phyloP scores from a whole-genome alignment of 495 filamentous ascomycete species.

The Podospora appendiculata region DNA sequence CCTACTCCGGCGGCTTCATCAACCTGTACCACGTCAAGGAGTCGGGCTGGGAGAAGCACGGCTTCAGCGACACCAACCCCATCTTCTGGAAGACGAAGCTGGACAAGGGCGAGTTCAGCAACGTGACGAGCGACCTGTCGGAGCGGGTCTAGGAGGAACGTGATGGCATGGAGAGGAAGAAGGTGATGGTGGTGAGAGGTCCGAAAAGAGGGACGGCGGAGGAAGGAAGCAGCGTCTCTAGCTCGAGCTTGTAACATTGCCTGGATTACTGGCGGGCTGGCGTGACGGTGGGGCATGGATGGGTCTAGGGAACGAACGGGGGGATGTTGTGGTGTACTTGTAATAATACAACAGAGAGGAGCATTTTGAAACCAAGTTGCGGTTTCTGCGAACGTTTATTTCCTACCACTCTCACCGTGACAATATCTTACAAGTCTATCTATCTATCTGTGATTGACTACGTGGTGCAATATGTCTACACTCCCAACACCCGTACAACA shows the following conservation, averaged over 20 bases:
- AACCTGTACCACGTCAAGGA: conserved; percentile 99
- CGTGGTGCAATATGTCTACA: too few species aligned
- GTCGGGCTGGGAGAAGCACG: conserved; percentile 96
- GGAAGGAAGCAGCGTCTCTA: neutral
- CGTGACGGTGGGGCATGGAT: neutral
- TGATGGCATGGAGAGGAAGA: neutral
- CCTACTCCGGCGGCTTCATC: conserved; percentile 96
- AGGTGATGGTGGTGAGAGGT: neutral
- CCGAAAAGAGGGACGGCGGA: neutral
- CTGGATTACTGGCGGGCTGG: conserved; percentile 6
- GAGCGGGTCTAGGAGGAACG: conserved; percentile 15
- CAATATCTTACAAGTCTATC: neutral
- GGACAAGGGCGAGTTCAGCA: conserved; percentile 95
- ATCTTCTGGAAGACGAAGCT: conserved; percentile 99
- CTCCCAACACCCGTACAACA: neutral
- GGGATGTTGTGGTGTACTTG: conserved; percentile 9
- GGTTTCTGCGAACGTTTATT: neutral
- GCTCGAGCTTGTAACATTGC: conserved; percentile 14
- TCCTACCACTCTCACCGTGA: neutral
- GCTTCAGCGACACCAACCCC: conserved; percentile 89
- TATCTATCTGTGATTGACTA: neutral
- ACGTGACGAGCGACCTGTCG: conserved; percentile 75
- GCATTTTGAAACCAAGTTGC: neutral
- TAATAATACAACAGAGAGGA: conserved; percentile 8
- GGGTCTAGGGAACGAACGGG: too few species aligned